A percentile compares a stretch with the other conserved stretches of the same genome.
phyloP scores from a whole-genome alignment of 305 asterid genomes.

The Fraxinus velutina region DNA sequence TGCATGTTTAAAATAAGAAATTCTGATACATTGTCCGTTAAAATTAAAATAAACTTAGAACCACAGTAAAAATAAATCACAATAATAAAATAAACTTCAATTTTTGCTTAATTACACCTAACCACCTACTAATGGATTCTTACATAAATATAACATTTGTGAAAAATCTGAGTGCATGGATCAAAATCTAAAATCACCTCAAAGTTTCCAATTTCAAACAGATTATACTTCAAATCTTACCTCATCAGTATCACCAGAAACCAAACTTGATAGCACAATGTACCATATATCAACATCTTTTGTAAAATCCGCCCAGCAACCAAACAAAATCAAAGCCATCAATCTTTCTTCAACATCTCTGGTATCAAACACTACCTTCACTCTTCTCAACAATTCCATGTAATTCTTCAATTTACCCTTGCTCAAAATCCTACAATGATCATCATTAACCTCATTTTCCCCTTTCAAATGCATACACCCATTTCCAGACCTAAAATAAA shows the following conservation, averaged over 20 bases:
- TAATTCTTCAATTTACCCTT: slow-evolving; percentile 53
- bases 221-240: slow-evolving; percentile 25
- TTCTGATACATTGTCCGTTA: no score
- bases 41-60: no score
- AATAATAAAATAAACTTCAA: no score
- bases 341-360: slow-evolving; percentile 69
- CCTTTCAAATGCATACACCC: no score
- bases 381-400: slow-evolving; percentile 66
- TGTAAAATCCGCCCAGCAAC: slow-evolving; percentile 72
- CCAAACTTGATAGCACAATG: slow-evolving; percentile 62
- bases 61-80: no score
- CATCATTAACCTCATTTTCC: slow-evolving; percentile 11
- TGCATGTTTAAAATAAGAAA: no score
- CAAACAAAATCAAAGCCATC: slow-evolving; percentile 58
- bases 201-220: background rate
- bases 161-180: slow-evolving; percentile 6
- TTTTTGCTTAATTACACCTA: no score
- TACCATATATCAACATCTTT: slow-evolving; percentile 59
- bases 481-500: no score
- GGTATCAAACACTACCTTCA: slow-evolving; percentile 63
- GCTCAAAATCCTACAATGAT: slow-evolving; percentile 38
- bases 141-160: background rate
- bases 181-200: slow-evolving; percentile 9
- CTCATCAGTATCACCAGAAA: slow-evolving; percentile 46
- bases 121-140: background rate